Conservation (phyloP, 2,329 filamentous ascomycete genomes). For the Coleophoma eucalyptorum region DNA sequence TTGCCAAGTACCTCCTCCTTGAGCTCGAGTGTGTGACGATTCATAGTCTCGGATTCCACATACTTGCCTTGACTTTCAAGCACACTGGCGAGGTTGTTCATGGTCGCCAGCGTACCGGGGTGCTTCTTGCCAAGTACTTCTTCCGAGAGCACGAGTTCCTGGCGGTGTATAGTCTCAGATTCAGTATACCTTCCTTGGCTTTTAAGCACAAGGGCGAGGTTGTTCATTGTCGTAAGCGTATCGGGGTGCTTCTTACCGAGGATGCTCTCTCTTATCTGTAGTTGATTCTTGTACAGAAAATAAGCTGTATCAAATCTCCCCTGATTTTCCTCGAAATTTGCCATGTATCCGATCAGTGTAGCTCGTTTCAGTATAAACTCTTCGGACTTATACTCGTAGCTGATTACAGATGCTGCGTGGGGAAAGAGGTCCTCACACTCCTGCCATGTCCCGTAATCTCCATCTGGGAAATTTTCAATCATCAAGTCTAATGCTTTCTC, state of each 20-base stretch:
- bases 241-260: no score
- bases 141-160: background rate
- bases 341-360: no score
- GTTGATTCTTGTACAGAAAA: no score
- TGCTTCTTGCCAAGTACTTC: background rate
- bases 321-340: no score
- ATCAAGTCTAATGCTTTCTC: background rate
- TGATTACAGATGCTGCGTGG: background rate
- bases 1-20: no score
- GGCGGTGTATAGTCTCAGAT: background rate
- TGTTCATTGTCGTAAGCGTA: background rate
- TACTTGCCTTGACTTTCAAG: slow-evolving; percentile 5
- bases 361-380: background rate
- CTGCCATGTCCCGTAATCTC: background rate
- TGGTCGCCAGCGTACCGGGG: background rate
- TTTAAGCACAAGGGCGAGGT: background rate
- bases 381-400: background rate
- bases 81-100: slow-evolving; percentile 4
- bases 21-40: slow-evolving; percentile 1
- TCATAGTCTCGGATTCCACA: slow-evolving; percentile 1
- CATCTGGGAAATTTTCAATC: background rate
- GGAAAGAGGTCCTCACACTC: background rate
- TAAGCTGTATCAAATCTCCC: no score
- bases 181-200: background rate
- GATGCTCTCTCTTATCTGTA: no score